Evolutionary conservation across 495 filamentous ascomycete genomes (phyloP), one percentile per base, ranked within the genome.

Genomic region (Neurospora sp.): DNA sequence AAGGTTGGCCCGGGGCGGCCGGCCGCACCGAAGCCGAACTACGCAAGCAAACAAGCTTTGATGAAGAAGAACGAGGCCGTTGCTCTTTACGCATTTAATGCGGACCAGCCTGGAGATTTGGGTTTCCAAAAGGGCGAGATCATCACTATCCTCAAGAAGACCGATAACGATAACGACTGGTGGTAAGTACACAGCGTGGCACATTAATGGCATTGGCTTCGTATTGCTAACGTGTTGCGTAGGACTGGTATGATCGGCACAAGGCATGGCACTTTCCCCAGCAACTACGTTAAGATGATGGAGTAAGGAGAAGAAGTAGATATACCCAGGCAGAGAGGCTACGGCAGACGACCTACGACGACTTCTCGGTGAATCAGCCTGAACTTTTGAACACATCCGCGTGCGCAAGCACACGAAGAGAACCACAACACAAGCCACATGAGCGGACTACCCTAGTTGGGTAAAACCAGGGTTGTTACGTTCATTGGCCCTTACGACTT

Each of bases 51-150:
- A 79, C 89, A 90, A 73, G 88, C 89, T 0, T 80, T 86, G 44
- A 75, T 94, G 78, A 92, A 91, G 71, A 88, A 90, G 75, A 92
- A 97, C 76, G 93, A 99, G 82, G 96, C 93, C 0, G 83, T 97
- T 66, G 96, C 96, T 1, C 84, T 97, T 72, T 98, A 91, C 77
- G 94, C 92, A 3, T 99, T 98, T 80, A 94, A 98, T 75, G 90
- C 93, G 4, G 94, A 97, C 78, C 94, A 99, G 78, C 89, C 92
- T 0, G 96, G 96, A 31, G 96, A 99, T 80, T 82, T 99, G 73
- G 92, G 90, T 0, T 98, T 98, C 86, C 97, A 96, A 86, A 98
- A 99, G 85, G 96, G 96, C 23, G 96, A 99, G 41, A 83, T 98
- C 70, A 97, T 99, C 75, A 98, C 94, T n/a, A 96, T 99, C 72